Evolutionary conservation across 1,284 basidiomycete species (phyloP).

Genomic region (Sphaerobolus stellatus): DNA sequence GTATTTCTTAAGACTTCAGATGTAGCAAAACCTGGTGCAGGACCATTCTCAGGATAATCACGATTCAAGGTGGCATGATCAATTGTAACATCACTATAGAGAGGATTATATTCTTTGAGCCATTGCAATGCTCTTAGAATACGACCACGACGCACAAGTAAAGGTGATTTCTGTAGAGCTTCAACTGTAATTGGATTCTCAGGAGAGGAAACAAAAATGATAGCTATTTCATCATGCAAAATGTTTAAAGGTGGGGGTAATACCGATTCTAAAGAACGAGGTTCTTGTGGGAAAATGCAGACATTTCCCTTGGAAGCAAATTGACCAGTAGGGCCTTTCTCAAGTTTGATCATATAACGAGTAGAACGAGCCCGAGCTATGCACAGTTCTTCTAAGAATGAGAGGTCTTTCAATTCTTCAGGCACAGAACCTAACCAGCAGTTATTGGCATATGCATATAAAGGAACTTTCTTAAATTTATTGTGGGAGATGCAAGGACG

Average conservation of each 20-base stretch:
- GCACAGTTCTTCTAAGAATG: not conserved
- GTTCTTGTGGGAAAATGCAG: constrained; percentile 2
- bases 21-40: not conserved
- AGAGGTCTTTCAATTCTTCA: not conserved
- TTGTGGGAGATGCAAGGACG: no score
- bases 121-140: constrained; percentile 1
- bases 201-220: constrained; percentile 3
- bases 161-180: not conserved
- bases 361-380: constrained; percentile 1
- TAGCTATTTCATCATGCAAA: constrained; percentile 4
- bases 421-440: not conserved
- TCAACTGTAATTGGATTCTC: not conserved
- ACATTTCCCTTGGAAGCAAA: constrained; percentile 1
- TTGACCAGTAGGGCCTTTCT: not conserved
- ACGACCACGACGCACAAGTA: not conserved
- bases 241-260: constrained; percentile 2
- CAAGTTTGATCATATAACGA: not conserved
- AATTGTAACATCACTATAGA: not conserved
- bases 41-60: constrained; percentile 1
- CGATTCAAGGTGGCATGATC: not conserved
- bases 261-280: not conserved
- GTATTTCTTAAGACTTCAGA: not conserved
- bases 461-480: no score
- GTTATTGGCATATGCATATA: not conserved
- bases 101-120: constrained; percentile 4